Conservation (phyloP, 2,329 filamentous ascomycete genomes). For the Colletotrichum gigasporum region DNA sequence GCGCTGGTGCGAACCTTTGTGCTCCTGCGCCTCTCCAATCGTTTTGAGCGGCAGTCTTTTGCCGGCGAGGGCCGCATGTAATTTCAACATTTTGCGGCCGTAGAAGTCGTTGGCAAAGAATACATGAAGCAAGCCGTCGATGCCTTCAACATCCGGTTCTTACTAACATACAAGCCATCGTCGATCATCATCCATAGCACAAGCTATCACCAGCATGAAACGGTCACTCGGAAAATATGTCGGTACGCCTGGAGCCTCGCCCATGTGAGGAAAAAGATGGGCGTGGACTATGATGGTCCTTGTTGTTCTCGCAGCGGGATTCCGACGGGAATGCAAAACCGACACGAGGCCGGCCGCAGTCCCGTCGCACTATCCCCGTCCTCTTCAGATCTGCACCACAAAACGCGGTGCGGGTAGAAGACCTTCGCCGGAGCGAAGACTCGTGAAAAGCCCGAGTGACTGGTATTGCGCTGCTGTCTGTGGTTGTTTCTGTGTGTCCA, state of each 20-base stretch:
- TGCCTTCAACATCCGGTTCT: no score
- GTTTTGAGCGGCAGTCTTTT: not conserved
- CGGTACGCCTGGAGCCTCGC: constrained; percentile 62
- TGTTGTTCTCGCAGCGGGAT: constrained; percentile 52
- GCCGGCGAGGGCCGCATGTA: not conserved
- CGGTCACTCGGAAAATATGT: not conserved
- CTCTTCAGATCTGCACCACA: constrained; percentile 31
- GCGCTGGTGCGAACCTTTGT: not conserved
- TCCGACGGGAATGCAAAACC: no score
- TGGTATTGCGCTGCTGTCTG: constrained; percentile 30
- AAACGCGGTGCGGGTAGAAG: constrained; percentile 32
- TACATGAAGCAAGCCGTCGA: no score
- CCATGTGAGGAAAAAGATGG: constrained; percentile 53
- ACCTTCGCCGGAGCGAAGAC: constrained; percentile 27
- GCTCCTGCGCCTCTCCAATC: not conserved
- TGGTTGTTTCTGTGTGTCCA: not conserved
- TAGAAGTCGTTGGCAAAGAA: no score
- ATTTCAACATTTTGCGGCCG: not conserved
- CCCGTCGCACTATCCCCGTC: constrained; percentile 22
- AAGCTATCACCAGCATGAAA: not conserved
- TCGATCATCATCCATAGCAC: not conserved
- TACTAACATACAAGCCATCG: not conserved
- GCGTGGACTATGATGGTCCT: constrained; percentile 65
- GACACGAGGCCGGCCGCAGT: not conserved
- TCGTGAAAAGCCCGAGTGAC: constrained; percentile 32